phyloP scores from a whole-genome alignment of 2,329 filamentous ascomycete species.

The Beauveria sp. region DNA sequence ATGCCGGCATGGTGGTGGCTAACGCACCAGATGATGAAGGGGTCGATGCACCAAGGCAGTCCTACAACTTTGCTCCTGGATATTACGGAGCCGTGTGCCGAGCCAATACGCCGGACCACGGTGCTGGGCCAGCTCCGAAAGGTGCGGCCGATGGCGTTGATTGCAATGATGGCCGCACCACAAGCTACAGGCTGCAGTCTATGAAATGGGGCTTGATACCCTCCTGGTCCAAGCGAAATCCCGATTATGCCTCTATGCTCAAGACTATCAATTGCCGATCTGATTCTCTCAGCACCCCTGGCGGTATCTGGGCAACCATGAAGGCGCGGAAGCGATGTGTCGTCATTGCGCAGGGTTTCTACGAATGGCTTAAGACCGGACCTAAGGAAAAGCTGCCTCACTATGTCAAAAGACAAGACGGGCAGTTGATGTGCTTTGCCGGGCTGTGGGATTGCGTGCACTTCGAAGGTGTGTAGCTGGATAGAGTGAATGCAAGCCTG shows the following conservation, averaged over 20 bases:
- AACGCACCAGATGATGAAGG: slow-evolving; percentile 65
- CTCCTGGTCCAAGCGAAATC: slow-evolving; percentile 83
- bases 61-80: slow-evolving; percentile 89
- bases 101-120: slow-evolving; percentile 58
- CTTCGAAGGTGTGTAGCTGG: slow-evolving; percentile 55
- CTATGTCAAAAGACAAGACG: slow-evolving; percentile 75
- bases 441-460: slow-evolving; percentile 86
- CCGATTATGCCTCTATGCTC: slow-evolving; percentile 68
- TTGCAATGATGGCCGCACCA: slow-evolving; percentile 2
- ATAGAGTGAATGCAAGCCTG: not conserved
- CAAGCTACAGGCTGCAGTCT: slow-evolving; percentile 73
- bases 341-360: slow-evolving; percentile 86
- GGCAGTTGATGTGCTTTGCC: slow-evolving; percentile 78
- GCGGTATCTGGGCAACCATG: slow-evolving; percentile 88
- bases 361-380: slow-evolving; percentile 83
- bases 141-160: slow-evolving; percentile 12
- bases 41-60: slow-evolving; percentile 55
- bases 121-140: slow-evolving; percentile 35
- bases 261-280: slow-evolving; percentile 94
- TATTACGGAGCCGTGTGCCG: slow-evolving; percentile 81
- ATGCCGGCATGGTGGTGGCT: slow-evolving; percentile 65
- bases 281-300: slow-evolving; percentile 68
- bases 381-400: slow-evolving; percentile 76
- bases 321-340: slow-evolving; percentile 84
- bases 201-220: slow-evolving; percentile 97